Conservation (phyloP, 768 basidiomycete species). For the Rhizopogon vesiculosus region DNA sequence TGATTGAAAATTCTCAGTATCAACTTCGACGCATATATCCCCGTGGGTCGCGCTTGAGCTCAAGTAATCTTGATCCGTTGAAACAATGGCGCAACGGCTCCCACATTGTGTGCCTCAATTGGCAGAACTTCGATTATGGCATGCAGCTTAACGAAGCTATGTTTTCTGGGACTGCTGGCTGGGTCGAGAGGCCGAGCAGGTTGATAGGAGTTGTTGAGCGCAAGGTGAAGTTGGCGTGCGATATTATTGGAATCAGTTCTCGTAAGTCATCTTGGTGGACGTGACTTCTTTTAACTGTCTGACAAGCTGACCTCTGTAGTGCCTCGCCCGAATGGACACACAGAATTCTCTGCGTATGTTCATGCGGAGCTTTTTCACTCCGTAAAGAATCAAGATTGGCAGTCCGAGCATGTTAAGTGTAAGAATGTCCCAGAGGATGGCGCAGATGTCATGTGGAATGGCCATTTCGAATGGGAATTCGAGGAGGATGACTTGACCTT, state of each 20-base stretch:
- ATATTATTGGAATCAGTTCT: constrained; percentile 41
- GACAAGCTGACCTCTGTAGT: constrained; percentile 25
- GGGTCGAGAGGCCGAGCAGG: constrained; percentile 44
- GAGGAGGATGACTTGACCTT: constrained; percentile 49
- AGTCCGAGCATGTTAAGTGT: constrained; percentile 35
- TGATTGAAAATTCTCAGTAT: constrained; percentile 37
- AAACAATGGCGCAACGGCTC: constrained; percentile 53
- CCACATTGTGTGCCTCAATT: constrained; percentile 55
- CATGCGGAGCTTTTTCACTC: constrained; percentile 41
- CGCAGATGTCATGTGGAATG: constrained; percentile 37
- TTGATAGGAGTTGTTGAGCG: constrained; percentile 17
- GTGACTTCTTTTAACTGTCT: neutral
- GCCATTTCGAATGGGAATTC: constrained; percentile 47
- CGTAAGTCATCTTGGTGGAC: constrained; percentile 26
- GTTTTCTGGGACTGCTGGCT: constrained; percentile 53
- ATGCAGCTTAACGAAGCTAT: constrained; percentile 62
- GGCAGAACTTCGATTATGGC: constrained; percentile 55
- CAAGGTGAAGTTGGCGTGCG: constrained; percentile 21
- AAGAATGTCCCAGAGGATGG: constrained; percentile 24
- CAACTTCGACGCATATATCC: constrained; percentile 58
- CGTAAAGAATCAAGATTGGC: constrained; percentile 37
- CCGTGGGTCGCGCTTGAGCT: constrained; percentile 49
- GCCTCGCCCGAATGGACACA: constrained; percentile 37
- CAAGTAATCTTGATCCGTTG: constrained; percentile 49
- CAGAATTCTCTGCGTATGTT: constrained; percentile 39